phyloP scores from a whole-genome alignment of 352 stramenopile genomes.

The Halophytophthora polymorphica region DNA sequence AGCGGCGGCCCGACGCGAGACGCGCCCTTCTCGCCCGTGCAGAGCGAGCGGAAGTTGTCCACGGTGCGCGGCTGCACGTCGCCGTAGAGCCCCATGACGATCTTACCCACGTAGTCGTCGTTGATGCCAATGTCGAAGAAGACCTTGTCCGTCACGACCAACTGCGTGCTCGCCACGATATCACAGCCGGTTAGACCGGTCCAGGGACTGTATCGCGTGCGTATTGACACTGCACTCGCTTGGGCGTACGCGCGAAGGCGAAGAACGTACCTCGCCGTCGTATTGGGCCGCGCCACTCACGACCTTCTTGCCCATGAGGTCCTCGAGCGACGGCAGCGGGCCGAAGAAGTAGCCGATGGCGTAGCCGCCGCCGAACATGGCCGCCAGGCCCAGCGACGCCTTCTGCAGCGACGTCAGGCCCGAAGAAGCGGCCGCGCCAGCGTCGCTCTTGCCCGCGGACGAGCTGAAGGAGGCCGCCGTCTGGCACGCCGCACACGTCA shows the following conservation, averaged over 20 bases:
- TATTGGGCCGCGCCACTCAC: conserved; percentile 30
- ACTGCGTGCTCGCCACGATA: conserved; percentile 14
- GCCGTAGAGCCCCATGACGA: conserved; percentile 78
- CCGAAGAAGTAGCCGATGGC: conserved; percentile 70
- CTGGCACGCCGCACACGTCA: neutral
- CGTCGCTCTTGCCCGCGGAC: conserved; percentile 8
- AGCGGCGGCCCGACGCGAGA: conserved; percentile 92
- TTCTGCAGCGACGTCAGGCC: conserved; percentile 42
- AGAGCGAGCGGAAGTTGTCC: conserved; percentile 78
- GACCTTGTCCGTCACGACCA: conserved; percentile 83
- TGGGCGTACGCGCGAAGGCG: too few species aligned
- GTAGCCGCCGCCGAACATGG: conserved; percentile 61
- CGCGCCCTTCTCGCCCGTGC: conserved; percentile 64
- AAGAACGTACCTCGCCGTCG: conserved; percentile 35
- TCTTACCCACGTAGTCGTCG: conserved; percentile 83
- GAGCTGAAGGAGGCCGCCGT: conserved; percentile 27
- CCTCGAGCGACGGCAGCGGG: conserved; percentile 58
- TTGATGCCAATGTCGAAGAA: conserved; percentile 98
- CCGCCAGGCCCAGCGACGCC: conserved; percentile 40
- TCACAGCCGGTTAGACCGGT: neutral
- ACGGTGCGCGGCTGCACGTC: conserved; percentile 77
- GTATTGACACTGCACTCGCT: neutral
- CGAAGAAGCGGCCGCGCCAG: conserved; percentile 1
- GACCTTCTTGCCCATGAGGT: conserved; percentile 44
- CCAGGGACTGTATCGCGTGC: neutral